A percentile compares a stretch with the other conserved stretches of the same genome.
These are phyloP conservation scores for Citrus hindsii DNA, from an alignment of 345 rosid genomes.

Conservation along the genomic window DNA sequence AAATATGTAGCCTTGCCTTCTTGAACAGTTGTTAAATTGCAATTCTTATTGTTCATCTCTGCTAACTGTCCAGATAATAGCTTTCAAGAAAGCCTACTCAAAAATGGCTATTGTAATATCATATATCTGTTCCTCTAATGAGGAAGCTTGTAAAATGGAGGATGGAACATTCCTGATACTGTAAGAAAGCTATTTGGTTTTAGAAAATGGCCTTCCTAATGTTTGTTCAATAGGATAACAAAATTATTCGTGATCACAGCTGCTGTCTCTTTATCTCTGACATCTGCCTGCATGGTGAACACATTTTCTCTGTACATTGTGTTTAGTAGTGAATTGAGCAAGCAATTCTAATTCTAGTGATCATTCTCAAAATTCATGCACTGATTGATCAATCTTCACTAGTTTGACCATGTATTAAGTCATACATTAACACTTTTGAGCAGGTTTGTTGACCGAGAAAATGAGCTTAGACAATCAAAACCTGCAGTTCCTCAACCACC, in stretches of 20 bases:
- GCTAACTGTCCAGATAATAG: not conserved
- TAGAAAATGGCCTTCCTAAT: not conserved
- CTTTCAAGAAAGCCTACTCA: not conserved
- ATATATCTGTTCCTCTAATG: not conserved
- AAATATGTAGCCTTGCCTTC: not conserved
- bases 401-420: not conserved
- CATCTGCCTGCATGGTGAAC: not conserved
- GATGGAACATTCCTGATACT: not conserved
- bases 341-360: not conserved
- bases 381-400: not conserved
- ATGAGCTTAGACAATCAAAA: slow-evolving; percentile 84
- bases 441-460: slow-evolving; percentile 91
- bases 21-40: not conserved
- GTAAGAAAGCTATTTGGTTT: not conserved
- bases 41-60: not conserved
- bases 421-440: not conserved
- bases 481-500: slow-evolving; percentile 70
- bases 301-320: not conserved
- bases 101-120: not conserved
- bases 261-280: not conserved
- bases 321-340: not conserved
- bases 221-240: not conserved
- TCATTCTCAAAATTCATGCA: not conserved
- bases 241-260: not conserved
- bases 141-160: not conserved